These are phyloP conservation scores for Saturnispora halmiae DNA, from an alignment of 805 yeast genomes.

Conservation along the genomic window DNA sequence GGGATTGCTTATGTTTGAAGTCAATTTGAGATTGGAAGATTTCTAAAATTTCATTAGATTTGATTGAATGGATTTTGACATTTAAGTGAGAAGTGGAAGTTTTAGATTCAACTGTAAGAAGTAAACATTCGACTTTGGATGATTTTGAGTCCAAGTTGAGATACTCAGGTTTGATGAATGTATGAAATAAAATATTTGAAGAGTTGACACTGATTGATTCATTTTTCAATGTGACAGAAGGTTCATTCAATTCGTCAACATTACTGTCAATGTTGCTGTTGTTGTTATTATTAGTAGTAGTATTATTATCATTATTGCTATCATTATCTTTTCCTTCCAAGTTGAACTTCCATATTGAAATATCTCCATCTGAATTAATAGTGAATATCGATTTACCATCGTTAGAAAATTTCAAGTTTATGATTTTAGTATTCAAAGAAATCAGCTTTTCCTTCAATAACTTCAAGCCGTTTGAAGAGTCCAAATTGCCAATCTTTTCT, in stretches of 20 bases:
- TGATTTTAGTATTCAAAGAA: conserved; percentile 19
- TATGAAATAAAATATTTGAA: conserved; percentile 16
- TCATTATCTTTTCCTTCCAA: no score
- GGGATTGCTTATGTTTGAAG: conserved; percentile 1
- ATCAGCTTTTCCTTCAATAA: conserved; percentile 26
- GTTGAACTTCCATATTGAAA: conserved; percentile 20
- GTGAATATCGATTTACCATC: conserved; percentile 26
- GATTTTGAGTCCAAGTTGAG: conserved; percentile 18
- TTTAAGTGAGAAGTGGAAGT: conserved; percentile 16
- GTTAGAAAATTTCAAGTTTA: conserved; percentile 23
- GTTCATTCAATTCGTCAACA: conserved; percentile 8
- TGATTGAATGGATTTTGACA: conserved; percentile 23
- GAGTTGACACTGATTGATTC: conserved; percentile 10
- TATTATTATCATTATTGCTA: no score
- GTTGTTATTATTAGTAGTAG: no score
- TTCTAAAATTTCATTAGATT: conserved; percentile 22
- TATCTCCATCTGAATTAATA: conserved; percentile 26
- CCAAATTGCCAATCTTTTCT: conserved; percentile 20
- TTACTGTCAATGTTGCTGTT: no score
- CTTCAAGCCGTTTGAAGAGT: conserved; percentile 22
- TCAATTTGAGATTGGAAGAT: conserved; percentile 24
- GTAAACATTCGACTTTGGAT: conserved; percentile 17
- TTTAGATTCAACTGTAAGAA: conserved; percentile 19
- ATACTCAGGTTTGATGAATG: conserved; percentile 23
- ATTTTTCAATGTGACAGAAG: conserved; percentile 9